Conservation (phyloP, 768 basidiomycete species). For the Tephrocybe sp. region DNA sequence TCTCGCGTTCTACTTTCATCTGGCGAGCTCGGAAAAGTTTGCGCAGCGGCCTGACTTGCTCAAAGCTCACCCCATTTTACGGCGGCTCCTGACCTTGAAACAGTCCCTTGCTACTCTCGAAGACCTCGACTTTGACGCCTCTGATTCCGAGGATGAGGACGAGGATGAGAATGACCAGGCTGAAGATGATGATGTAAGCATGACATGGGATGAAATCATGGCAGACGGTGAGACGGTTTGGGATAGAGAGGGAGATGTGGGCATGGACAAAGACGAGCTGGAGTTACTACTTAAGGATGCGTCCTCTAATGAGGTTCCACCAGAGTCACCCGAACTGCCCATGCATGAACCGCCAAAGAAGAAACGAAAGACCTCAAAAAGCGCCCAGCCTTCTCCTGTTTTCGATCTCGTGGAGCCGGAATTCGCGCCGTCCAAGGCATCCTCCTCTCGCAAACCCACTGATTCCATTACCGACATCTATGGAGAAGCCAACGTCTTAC, state of each 20-base stretch:
- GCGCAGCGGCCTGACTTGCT: constrained; percentile 60
- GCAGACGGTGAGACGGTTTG: constrained; percentile 44
- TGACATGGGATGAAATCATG: constrained; percentile 33
- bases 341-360: constrained; percentile 53
- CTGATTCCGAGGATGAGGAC: constrained; percentile 46
- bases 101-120: constrained; percentile 80
- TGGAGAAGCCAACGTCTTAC: constrained; percentile 74
- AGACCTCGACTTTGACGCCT: constrained; percentile 66
- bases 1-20: constrained; percentile 89
- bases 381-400: constrained; percentile 38
- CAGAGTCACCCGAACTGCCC: constrained; percentile 36
- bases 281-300: constrained; percentile 59
- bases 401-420: constrained; percentile 85
- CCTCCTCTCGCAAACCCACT: constrained; percentile 23
- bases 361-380: constrained; percentile 50
- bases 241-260: constrained; percentile 34
- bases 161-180: constrained; percentile 46
- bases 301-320: constrained; percentile 22
- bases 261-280: constrained; percentile 47
- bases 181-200: constrained; percentile 34
- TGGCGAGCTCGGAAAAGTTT: constrained; percentile 72
- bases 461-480: constrained; percentile 46
- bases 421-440: constrained; percentile 47
- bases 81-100: constrained; percentile 80
- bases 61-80: constrained; percentile 68